phyloP scores from a whole-genome alignment of 352 stramenopile species.

The Globisporangium megalacanthum region DNA sequence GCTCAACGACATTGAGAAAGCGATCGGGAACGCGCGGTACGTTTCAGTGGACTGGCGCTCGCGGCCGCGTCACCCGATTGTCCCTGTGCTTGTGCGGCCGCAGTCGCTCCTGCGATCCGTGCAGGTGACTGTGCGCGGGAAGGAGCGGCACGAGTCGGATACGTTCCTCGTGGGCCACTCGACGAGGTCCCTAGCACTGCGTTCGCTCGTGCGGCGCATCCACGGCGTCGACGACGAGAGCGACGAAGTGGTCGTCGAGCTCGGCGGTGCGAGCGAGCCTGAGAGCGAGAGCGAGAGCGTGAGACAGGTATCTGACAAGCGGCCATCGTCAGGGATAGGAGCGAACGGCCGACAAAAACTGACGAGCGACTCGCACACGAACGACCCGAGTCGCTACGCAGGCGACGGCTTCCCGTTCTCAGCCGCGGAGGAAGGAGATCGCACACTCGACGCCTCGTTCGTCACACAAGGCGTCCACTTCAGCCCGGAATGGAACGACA shows the following conservation, averaged over 20 bases:
- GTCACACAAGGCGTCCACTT: constrained; percentile 9
- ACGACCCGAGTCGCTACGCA: neutral
- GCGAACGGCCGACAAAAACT: neutral
- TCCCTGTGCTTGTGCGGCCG: constrained; percentile 34
- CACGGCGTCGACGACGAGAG: constrained; percentile 32
- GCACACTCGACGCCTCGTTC: constrained; percentile 11
- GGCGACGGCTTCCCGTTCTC: constrained; percentile 10
- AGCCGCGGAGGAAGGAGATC: neutral
- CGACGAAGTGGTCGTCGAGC: constrained; percentile 7
- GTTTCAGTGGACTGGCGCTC: constrained; percentile 29
- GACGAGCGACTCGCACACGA: constrained; percentile 1
- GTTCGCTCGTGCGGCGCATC: constrained; percentile 43
- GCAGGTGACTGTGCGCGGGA: constrained; percentile 2
- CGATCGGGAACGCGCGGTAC: constrained; percentile 43
- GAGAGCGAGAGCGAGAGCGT: constrained; percentile 1
- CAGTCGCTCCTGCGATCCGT: constrained; percentile 33
- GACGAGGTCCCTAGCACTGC: constrained; percentile 35
- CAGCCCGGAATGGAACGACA: constrained; percentile 10
- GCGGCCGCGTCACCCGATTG: constrained; percentile 27
- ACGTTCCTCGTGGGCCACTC: constrained; percentile 34
- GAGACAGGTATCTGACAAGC: neutral
- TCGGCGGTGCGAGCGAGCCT: neutral
- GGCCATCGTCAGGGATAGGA: neutral
- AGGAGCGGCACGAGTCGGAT: constrained; percentile 13
- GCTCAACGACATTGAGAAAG: constrained; percentile 58